A percentile compares a stretch with the other conserved stretches of the same genome.
phyloP scores from a whole-genome alignment of 2,329 filamentous ascomycete genomes.

The Ophiostoma sp. region DNA sequence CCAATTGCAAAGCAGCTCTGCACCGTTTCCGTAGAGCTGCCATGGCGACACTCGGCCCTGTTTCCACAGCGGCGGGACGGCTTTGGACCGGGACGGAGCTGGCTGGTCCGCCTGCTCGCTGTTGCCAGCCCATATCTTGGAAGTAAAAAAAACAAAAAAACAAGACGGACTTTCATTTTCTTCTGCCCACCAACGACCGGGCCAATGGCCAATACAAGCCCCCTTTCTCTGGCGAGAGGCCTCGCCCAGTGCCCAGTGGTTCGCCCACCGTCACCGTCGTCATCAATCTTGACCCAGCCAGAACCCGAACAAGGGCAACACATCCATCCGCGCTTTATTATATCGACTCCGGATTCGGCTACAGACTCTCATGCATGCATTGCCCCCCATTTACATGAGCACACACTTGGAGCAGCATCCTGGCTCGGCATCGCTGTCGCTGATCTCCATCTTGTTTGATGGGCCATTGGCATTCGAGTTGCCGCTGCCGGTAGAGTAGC shows the following conservation, averaged over 20 bases:
- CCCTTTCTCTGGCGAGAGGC: too few relatives aligned
- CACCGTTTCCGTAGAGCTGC: not conserved
- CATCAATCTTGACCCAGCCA: not conserved
- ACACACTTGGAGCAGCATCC: conserved; percentile 63
- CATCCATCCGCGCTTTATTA: not conserved
- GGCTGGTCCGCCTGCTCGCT: not conserved
- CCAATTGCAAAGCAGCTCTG: not conserved
- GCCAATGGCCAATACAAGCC: not conserved
- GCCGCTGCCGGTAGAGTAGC: conserved; percentile 67
- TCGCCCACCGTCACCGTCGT: not conserved
- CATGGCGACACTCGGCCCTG: not conserved
- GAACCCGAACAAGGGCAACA: not conserved
- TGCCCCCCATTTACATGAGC: conserved; percentile 24
- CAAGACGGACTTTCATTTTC: conserved; percentile 8
- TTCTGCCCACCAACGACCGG: not conserved
- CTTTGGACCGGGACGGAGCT: not conserved
- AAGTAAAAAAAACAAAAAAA: not conserved
- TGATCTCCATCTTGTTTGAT: conserved; percentile 71
- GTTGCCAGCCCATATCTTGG: conserved; percentile 8
- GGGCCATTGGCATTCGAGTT: conserved; percentile 55
- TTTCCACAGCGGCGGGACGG: not conserved
- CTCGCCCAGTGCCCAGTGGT: not conserved
- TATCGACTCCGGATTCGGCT: not conserved
- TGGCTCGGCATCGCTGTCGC: conserved; percentile 59
- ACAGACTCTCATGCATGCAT: not conserved